Base-by-base conservation (phyloP, 305 asterid genomes). In the Nicotiana rustica region DNA sequence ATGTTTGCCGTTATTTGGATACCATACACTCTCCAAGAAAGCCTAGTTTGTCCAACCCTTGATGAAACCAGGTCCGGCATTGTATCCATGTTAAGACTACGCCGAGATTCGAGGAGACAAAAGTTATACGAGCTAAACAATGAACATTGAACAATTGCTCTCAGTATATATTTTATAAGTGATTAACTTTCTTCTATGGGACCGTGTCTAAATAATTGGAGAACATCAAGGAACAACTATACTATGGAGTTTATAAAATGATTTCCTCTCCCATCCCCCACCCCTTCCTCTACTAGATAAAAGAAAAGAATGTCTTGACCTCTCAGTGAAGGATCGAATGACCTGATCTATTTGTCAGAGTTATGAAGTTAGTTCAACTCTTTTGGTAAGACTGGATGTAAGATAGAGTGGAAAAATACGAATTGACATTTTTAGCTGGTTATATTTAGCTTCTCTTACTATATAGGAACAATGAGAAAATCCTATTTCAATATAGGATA, bases 291-390 rank as follows among this genome's bases (percentile, higher is more conserved):
- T 75, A 31, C 65, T 29, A 55, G 80, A 55, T 75, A 25, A 57
- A 75, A 75, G 65, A 55, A 73, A 49, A 2, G 80, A 29, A 29
- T 2, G 17, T 75, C 60, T 75, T 13, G 41, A 14, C 38, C 41
- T 73, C 62, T 73, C 41, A 71, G 21, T 3, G 38, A 19, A 47
- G 62, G 79, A 49, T 29, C 62, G 79, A 71, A 71, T 47, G 79
- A 14, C 79, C 15, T 47, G 61, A 12, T 73, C 49, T 73, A 6
- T 73, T 25, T 25, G 29, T 25, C 29, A 25, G 38, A 71, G 38
- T 57, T 71, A 35, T 47, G 12, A 71, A 71, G 79, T 71, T 1
- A 47, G 61, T 21, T 41, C 19, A 19, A 73, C 79, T 73, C 79
- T 36, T 44, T 44, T 44, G 4, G 19, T 47, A 47, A 73, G 38